These are phyloP conservation scores for Basidiobolus meristosporus DNA, from an alignment of 371 early-diverging fungal species.

Conservation along the genomic window DNA sequence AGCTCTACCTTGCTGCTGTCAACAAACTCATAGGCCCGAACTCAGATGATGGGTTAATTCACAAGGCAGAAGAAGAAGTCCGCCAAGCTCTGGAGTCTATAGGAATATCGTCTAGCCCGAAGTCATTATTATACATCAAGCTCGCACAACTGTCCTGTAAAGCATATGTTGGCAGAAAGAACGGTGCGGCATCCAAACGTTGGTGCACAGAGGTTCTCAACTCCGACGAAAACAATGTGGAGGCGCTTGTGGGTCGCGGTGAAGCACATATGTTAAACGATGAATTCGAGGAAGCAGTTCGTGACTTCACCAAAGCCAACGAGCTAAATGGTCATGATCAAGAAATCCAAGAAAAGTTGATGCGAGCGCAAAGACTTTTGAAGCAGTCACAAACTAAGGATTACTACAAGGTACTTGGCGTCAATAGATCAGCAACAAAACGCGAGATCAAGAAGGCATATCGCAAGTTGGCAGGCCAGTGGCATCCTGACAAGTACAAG, in stretches of 20 bases:
- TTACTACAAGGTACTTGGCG: slow-evolving; percentile 87
- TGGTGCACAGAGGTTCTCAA: slow-evolving; percentile 34
- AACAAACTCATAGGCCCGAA: slow-evolving; percentile 35
- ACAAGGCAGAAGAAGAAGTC: too few species aligned
- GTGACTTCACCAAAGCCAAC: slow-evolving; percentile 49
- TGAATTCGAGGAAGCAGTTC: slow-evolving; percentile 52
- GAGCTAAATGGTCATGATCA: slow-evolving; percentile 34
- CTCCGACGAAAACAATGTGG: slow-evolving; percentile 37
- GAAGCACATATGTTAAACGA: slow-evolving; percentile 43
- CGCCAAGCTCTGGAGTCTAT: too few species aligned
- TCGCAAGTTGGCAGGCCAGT: slow-evolving; percentile 67
- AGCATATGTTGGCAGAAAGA: too few species aligned
- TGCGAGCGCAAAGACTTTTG: slow-evolving; percentile 42
- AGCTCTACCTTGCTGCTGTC: slow-evolving; percentile 41
- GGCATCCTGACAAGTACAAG: slow-evolving; percentile 80
- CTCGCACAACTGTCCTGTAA: too few species aligned
- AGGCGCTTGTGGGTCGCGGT: slow-evolving; percentile 48
- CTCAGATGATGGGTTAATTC: too few species aligned
- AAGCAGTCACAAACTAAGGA: slow-evolving; percentile 57
- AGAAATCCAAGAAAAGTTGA: slow-evolving; percentile 27
- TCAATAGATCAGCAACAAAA: slow-evolving; percentile 48
- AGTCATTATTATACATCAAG: too few species aligned
- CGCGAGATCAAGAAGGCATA: slow-evolving; percentile 85
- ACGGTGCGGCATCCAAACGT: too few species aligned
- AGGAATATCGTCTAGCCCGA: too few species aligned